phyloP scores from a whole-genome alignment of 2,329 filamentous ascomycete genomes.

The Penicillium sp. region DNA sequence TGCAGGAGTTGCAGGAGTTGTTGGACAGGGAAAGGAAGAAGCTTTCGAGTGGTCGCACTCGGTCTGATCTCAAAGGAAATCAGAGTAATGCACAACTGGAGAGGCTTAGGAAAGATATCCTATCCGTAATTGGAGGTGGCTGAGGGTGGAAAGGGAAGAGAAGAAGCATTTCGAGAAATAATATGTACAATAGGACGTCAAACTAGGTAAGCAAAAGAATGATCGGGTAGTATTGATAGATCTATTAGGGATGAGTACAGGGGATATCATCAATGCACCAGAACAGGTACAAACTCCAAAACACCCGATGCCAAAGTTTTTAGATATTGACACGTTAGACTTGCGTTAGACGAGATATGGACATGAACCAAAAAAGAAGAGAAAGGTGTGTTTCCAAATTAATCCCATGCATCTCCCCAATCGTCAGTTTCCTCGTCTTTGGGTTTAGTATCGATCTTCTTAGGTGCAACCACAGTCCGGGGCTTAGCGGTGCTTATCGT shows the following conservation, averaged over 20 bases:
- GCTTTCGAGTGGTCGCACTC: neutral
- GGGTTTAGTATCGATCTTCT: conserved; percentile 69
- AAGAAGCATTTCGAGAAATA: no score
- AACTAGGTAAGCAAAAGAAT: neutral
- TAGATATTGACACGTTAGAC: neutral
- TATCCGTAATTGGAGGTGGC: no score
- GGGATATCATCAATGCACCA: neutral
- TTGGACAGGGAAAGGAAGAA: neutral
- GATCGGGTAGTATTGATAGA: neutral
- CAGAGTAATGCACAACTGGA: neutral
- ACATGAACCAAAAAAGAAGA: neutral
- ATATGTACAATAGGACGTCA: neutral
- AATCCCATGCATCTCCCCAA: conserved; percentile 52
- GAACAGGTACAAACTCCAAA: neutral
- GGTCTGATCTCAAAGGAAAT: neutral
- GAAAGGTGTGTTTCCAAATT: conserved; percentile 2
- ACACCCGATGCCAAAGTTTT: neutral
- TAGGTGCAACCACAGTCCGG: conserved; percentile 51
- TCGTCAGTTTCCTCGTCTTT: conserved; percentile 45
- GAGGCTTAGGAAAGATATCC: neutral
- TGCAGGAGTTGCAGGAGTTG: neutral
- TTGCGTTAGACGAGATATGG: neutral
- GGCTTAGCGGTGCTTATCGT: conserved; percentile 44
- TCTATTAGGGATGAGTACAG: neutral
- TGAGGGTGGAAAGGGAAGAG: no score